A percentile compares a stretch with the other conserved stretches of the same genome.
phyloP scores from a whole-genome alignment of 2,329 filamentous ascomycete genomes.

The Calonectria fujianensis region DNA sequence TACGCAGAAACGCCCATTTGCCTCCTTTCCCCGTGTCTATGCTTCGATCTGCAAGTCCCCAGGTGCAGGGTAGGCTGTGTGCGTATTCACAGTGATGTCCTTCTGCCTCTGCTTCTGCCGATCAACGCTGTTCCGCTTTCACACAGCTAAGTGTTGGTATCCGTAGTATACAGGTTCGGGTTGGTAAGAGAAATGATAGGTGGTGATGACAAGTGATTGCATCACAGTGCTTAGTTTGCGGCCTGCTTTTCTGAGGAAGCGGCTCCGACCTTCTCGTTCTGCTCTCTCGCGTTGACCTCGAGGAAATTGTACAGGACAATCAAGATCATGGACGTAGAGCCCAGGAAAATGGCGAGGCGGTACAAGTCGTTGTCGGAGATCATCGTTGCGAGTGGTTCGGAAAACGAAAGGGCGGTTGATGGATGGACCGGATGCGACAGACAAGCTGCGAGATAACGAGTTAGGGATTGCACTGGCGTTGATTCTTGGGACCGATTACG shows the following conservation, averaged over 20 bases:
- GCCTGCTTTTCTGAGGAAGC: slow-evolving; percentile 45
- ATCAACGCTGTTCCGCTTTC: not conserved
- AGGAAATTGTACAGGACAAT: slow-evolving; percentile 98
- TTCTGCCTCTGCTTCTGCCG: slow-evolving; percentile 6
- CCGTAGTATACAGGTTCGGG: slow-evolving; percentile 32
- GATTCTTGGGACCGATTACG: not conserved
- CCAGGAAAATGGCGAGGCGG: slow-evolving; percentile 93
- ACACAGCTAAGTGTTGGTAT: not conserved
- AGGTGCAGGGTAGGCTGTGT: not conserved
- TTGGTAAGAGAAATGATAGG: slow-evolving; percentile 19
- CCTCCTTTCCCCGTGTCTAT: not conserved
- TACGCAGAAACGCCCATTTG: not conserved
- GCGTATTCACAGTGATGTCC: not conserved
- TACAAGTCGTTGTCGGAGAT: slow-evolving; percentile 96
- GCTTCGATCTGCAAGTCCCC: not conserved
- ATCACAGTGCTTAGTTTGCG: slow-evolving; percentile 35
- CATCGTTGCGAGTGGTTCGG: slow-evolving; percentile 75
- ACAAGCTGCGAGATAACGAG: slow-evolving; percentile 33
- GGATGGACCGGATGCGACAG: slow-evolving; percentile 28
- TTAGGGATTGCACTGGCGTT: slow-evolving; percentile 40
- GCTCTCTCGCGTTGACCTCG: slow-evolving; percentile 83
- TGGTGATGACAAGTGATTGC: slow-evolving; percentile 10
- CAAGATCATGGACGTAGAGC: slow-evolving; percentile 90
- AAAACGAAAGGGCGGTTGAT: slow-evolving; percentile 19
- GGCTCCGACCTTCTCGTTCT: slow-evolving; percentile 39